A percentile compares a stretch with the other conserved stretches of the same genome.
phyloP scores from a whole-genome alignment of 1,139 yeast species.

The Pichia sp. region DNA sequence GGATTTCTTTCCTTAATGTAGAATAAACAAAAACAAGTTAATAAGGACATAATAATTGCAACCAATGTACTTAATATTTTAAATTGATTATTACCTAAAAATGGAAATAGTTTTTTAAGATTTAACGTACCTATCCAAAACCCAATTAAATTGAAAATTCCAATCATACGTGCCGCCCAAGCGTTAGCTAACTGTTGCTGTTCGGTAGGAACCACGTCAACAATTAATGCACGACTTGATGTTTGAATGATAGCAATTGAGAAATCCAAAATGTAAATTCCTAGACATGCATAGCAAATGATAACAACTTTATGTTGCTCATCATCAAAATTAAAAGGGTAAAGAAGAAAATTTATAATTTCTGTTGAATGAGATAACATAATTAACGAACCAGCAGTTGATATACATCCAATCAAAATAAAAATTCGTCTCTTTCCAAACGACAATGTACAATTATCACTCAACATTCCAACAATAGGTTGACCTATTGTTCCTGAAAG shows the following conservation, averaged over 20 bases:
- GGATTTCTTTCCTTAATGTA: slow-evolving; percentile 42
- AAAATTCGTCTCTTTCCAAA: slow-evolving; percentile 52
- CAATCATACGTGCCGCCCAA: slow-evolving; percentile 69
- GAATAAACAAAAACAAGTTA: slow-evolving; percentile 37
- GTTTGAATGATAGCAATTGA: slow-evolving; percentile 56
- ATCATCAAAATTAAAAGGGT: slow-evolving; percentile 18
- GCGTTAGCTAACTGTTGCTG: slow-evolving; percentile 59
- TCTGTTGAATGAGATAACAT: slow-evolving; percentile 44
- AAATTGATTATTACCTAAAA: slow-evolving; percentile 45
- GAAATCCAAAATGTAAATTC: slow-evolving; percentile 49
- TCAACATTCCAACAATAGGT: slow-evolving; percentile 51
- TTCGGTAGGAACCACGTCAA: slow-evolving; percentile 47
- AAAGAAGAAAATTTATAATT: slow-evolving; percentile 29
- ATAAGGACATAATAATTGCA: slow-evolving; percentile 34
- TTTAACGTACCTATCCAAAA: slow-evolving; percentile 45
- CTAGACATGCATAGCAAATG: slow-evolving; percentile 42
- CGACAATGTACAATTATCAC: slow-evolving; percentile 41
- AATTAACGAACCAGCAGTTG: slow-evolving; percentile 40
- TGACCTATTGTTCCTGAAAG: slow-evolving; percentile 54
- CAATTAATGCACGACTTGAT: slow-evolving; percentile 52
- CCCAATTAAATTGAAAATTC: slow-evolving; percentile 50
- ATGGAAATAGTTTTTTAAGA: slow-evolving; percentile 31
- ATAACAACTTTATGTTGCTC: slow-evolving; percentile 26
- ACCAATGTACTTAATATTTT: slow-evolving; percentile 44
- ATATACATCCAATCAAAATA: slow-evolving; percentile 45